phyloP scores from a whole-genome alignment of 2,329 filamentous ascomycete species.

The Trichoderma afroharzianum region DNA sequence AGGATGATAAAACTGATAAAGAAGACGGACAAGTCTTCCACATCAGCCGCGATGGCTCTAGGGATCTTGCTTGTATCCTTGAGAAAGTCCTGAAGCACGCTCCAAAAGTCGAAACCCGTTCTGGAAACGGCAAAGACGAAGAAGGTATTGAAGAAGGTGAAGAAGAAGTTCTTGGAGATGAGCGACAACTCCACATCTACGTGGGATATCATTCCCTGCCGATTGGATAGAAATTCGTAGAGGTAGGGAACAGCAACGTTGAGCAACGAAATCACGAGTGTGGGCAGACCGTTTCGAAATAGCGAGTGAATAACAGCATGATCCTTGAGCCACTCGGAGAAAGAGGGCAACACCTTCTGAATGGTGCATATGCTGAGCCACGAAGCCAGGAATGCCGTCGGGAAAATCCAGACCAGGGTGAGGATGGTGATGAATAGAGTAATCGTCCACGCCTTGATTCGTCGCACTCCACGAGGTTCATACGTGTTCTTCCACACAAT shows the following conservation, averaged over 20 bases:
- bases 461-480: conserved; percentile 66
- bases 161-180: conserved; percentile 99
- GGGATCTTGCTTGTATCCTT: conserved; percentile 78
- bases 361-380: conserved; percentile 81
- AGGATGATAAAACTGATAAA: conserved; percentile 94
- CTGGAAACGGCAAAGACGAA: conserved; percentile 87
- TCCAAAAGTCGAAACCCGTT: conserved; percentile 72
- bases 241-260: conserved; percentile 89
- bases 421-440: conserved; percentile 79
- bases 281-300: conserved; percentile 84
- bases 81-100: conserved; percentile 68
- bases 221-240: conserved; percentile 87
- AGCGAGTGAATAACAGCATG: conserved; percentile 71
- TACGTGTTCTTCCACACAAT: conserved; percentile 97
- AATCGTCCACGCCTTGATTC: conserved; percentile 76
- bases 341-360: conserved; percentile 62
- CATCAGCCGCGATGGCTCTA: conserved; percentile 67
- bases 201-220: conserved; percentile 91
- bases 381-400: conserved; percentile 74
- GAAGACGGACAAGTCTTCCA: conserved; percentile 73
- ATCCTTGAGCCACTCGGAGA: conserved; percentile 63
- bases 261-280: conserved; percentile 77
- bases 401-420: conserved; percentile 82
- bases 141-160: conserved; percentile 99
- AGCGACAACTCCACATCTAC: conserved; percentile 91